Evolutionary conservation across 2,329 filamentous ascomycete species (phyloP).

Genomic region (Fusarium pilosicola): DNA sequence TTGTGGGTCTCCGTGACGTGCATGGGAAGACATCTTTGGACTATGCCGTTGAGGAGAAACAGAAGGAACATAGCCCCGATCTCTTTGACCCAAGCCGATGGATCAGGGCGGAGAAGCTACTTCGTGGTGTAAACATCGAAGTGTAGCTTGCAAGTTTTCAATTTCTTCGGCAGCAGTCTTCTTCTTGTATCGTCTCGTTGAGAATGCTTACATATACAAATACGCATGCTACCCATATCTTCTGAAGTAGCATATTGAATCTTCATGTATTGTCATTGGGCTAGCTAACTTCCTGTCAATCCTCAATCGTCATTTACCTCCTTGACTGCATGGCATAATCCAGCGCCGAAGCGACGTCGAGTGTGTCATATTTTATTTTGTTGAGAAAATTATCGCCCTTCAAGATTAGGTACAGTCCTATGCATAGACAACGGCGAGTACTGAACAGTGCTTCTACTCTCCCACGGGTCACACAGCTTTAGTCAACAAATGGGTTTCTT

Average conservation of each 20-base stretch:
- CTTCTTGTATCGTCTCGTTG: background rate
- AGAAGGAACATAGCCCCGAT: background rate
- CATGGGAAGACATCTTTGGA: background rate
- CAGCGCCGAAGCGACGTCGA: background rate
- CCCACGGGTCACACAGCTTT: background rate
- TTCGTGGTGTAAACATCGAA: background rate
- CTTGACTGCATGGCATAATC: background rate
- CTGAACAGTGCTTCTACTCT: background rate
- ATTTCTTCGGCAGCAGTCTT: background rate
- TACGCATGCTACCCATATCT: background rate
- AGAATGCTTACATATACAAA: background rate
- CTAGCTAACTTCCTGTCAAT: background rate
- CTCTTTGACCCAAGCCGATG: background rate
- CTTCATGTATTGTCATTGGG: background rate
- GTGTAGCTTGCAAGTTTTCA: background rate
- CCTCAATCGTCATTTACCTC: background rate
- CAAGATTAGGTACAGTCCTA: background rate
- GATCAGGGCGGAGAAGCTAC: background rate
- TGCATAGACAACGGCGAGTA: background rate
- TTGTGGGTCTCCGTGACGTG: background rate
- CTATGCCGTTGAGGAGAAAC: background rate
- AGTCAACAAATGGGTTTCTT: background rate
- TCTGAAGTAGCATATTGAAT: accelerated
- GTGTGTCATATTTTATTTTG: background rate
- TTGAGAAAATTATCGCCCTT: background rate